A percentile compares a stretch with the other conserved stretches of the same genome.
These are phyloP conservation scores for Colletotrichum plurivorum DNA, from an alignment of 2,329 filamentous ascomycete genomes.

Conservation along the genomic window DNA sequence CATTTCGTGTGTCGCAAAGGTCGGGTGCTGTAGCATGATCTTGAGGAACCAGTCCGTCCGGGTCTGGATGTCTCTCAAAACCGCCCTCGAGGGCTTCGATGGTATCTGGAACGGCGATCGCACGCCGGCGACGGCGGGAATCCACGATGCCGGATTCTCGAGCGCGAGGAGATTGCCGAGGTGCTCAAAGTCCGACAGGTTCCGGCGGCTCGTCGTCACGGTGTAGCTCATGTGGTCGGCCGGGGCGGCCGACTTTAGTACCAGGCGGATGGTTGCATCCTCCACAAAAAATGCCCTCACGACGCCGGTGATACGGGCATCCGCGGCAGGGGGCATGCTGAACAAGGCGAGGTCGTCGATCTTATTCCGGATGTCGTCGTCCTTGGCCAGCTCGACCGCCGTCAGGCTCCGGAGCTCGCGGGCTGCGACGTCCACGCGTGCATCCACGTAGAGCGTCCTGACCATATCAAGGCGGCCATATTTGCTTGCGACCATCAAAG, in stretches of 20 bases:
- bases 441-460: slow-evolving; percentile 86
- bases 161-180: slow-evolving; percentile 85
- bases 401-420: slow-evolving; percentile 91
- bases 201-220: slow-evolving; percentile 93
- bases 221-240: slow-evolving; percentile 87
- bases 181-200: slow-evolving; percentile 91
- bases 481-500: slow-evolving; percentile 98
- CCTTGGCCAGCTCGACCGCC: slow-evolving; percentile 95
- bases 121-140: slow-evolving; percentile 83
- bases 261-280: slow-evolving; percentile 91
- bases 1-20: slow-evolving; percentile 96
- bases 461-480: slow-evolving; percentile 97
- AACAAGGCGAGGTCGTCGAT: slow-evolving; percentile 95
- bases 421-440: slow-evolving; percentile 86
- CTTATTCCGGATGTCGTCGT: slow-evolving; percentile 95
- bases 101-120: slow-evolving; percentile 94
- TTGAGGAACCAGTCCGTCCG: slow-evolving; percentile 90
- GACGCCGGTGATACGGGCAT: slow-evolving; percentile 90
- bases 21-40: slow-evolving; percentile 88
- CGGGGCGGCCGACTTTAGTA: slow-evolving; percentile 93
- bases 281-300: slow-evolving; percentile 98
- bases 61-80: slow-evolving; percentile 89
- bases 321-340: slow-evolving; percentile 77
- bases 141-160: slow-evolving; percentile 96
- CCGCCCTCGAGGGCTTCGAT: slow-evolving; percentile 88